Base-by-base conservation (phyloP, 352 stramenopile species). In the Phytophthora rubi region DNA sequence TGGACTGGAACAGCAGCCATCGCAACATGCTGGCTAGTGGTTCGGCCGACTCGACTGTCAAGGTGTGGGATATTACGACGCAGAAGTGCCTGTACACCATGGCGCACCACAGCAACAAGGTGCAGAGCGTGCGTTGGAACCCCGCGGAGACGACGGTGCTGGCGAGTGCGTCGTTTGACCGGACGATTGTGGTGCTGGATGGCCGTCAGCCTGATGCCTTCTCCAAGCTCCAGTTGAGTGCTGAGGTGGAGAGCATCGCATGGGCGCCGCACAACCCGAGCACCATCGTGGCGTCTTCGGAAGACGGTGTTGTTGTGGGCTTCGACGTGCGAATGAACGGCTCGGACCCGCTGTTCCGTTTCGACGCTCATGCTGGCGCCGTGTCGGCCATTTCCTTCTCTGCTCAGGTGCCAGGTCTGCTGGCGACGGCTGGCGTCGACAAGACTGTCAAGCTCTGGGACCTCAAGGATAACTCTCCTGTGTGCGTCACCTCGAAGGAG, bases 361-460 rank as follows among this genome's bases (percentile, higher is more conserved):
- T 99, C 59, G 82, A 98, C 39, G 96, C 93, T 21, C 97, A 98
- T 76, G 85, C 97, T 42, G 83, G 89, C 48, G 84, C 89, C 16
- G 92, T 93, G 49, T 96, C 91, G 21, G 75, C 83, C 23, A 83
- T 98, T 67, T 91, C 88, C 18, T 97, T 98, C 67, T 96, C 82
- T 56, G 68, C 80, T 59, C 88, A 91, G 37, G 86, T 96, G 54
- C 87, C 96, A 16, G 97, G 97, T 51, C 89, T 99, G 77, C 82
- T 99, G 53, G 93, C 97, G 23, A 99, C 97, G 4, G 97, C 91
- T 45, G 96, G 95, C 9, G 89, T 98, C n/a, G 97, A 99, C 85
- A 99, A 99, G 83, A 98, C 94, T 7, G 97, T 99, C 53, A 98
- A 98, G 70, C 81, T 99, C 48, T 99, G 98, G 98, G 97, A 99